Evolutionary conservation across 768 basidiomycete genomes (phyloP), one percentile per base, ranked within the genome.

Genomic region (Steccherinum ochraceum): DNA sequence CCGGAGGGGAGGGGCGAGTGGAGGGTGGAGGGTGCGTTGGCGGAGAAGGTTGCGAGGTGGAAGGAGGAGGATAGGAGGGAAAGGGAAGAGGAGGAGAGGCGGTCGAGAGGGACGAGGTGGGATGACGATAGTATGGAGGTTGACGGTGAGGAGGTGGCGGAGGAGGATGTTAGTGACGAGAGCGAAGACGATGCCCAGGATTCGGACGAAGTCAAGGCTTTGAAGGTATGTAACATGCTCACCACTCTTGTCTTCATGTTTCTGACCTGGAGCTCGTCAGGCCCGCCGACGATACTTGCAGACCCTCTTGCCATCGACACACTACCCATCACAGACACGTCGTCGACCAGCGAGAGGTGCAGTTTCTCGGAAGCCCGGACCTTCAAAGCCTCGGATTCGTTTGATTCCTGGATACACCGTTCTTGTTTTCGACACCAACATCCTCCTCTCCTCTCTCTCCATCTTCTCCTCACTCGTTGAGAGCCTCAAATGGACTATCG

Each of bases 351-450:
- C 67, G 48, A 62, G 65, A 45, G 48, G 67, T 59, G 53, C 67
- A 57, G 56, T 62, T 53, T 52, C 55, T 50, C 30, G 63, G 35
- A 60, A 64, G 24, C 66, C 65, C 51, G 56, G 63, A 16, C 54
- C 59, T 24, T 65, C 63, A 19, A 62, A 65, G 4, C 75, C 75
- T 12, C 66, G 69, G 7, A 64, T 89, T 16, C 70, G 72, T 45
- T 78, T 92, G 57, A 71, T 89, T 4, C 77, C 89, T 2, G 95
- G 95, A 2, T 96, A 93, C 68, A 92, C 92, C 11, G 74, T 87
- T 42, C 84, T 99, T 51, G 85, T 99, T 24, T 73, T 95, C 61
- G 95, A 98, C 68, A 97, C 95, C 45, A 98, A 98, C 69, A 89
- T 97, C 50, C 73, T 99, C 0, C 77, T 98, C 13, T 87, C 90